Evolutionary conservation across 768 basidiomycete genomes (phyloP).

Genomic region (Chalciporus sphaerocephalus): DNA sequence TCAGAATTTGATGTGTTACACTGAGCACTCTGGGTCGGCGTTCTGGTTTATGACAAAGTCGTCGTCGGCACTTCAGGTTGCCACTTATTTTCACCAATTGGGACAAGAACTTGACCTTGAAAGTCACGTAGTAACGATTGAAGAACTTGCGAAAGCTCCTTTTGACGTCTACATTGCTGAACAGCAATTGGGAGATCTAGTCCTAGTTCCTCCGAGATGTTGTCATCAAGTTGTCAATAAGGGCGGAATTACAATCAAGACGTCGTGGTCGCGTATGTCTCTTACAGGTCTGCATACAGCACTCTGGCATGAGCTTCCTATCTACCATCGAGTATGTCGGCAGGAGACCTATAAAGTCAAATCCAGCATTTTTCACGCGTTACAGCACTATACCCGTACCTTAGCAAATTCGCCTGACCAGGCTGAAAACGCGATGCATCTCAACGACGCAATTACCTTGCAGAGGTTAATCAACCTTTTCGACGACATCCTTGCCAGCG

Average conservation of each 20-base stretch:
- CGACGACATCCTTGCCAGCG: conserved; percentile 43
- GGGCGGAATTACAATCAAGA: conserved; percentile 79
- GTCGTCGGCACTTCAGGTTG: conserved; percentile 49
- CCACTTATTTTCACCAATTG: conserved; percentile 51
- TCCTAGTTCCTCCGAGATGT: conserved; percentile 75
- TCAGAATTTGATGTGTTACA: conserved; percentile 83
- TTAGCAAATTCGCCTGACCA: conserved; percentile 6
- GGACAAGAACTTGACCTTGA: conserved; percentile 64
- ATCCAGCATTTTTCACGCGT: conserved; percentile 53
- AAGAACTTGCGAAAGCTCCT: conserved; percentile 60
- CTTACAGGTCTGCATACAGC: conserved; percentile 54
- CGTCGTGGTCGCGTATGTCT: conserved; percentile 86
- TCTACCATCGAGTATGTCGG: conserved; percentile 81
- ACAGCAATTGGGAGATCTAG: conserved; percentile 72
- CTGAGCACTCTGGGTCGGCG: conserved; percentile 65
- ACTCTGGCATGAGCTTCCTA: conserved; percentile 67
- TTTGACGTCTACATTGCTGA: conserved; percentile 68
- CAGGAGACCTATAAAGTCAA: conserved; percentile 74
- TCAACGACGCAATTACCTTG: conserved; percentile 21
- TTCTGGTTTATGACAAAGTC: conserved; percentile 86
- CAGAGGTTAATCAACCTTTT: conserved; percentile 42
- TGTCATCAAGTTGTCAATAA: conserved; percentile 82
- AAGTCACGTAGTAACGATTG: conserved; percentile 55
- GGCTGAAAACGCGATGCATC: not conserved
- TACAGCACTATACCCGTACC: conserved; percentile 35